A percentile compares a stretch with the other conserved stretches of the same genome.
phyloP scores from a whole-genome alignment of 2,329 filamentous ascomycete genomes.

The Apiospora arundinis region DNA sequence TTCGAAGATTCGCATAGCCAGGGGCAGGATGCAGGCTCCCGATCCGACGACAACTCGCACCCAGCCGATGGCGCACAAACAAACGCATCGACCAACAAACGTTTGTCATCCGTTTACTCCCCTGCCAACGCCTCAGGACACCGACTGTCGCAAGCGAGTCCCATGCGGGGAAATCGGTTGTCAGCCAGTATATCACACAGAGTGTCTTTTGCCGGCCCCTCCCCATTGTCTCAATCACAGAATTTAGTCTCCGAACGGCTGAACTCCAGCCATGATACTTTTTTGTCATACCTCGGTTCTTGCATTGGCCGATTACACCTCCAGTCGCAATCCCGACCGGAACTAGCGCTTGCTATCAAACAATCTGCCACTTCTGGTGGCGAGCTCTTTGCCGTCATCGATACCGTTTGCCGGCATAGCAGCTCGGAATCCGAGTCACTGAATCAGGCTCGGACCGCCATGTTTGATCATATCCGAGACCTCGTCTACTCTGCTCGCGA shows the following conservation, averaged over 20 bases:
- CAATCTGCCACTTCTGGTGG: constrained; percentile 84
- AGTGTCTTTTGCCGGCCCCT: constrained; percentile 75
- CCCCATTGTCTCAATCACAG: constrained; percentile 66
- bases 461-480: constrained; percentile 81
- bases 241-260: constrained; percentile 86
- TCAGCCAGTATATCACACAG: constrained; percentile 72
- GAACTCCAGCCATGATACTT: constrained; percentile 81
- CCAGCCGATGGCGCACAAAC: constrained; percentile 45
- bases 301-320: constrained; percentile 91
- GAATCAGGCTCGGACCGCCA: constrained; percentile 71
- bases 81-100: constrained; percentile 48
- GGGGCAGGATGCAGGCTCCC: constrained; percentile 48
- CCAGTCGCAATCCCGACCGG: constrained; percentile 87
- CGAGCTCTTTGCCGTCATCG: constrained; percentile 78
- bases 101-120: constrained; percentile 54
- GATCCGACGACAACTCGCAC: constrained; percentile 41
- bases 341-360: constrained; percentile 81
- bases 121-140: constrained; percentile 37
- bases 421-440: constrained; percentile 70
- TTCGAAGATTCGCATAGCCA: constrained; percentile 34
- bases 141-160: constrained; percentile 47
- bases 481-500: constrained; percentile 83
- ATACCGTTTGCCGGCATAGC: constrained; percentile 82
- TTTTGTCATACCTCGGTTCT: constrained; percentile 88
- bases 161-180: constrained; percentile 50